Base-by-base conservation (phyloP, 2,329 filamentous ascomycete species). In the Sporothrix luriei region DNA sequence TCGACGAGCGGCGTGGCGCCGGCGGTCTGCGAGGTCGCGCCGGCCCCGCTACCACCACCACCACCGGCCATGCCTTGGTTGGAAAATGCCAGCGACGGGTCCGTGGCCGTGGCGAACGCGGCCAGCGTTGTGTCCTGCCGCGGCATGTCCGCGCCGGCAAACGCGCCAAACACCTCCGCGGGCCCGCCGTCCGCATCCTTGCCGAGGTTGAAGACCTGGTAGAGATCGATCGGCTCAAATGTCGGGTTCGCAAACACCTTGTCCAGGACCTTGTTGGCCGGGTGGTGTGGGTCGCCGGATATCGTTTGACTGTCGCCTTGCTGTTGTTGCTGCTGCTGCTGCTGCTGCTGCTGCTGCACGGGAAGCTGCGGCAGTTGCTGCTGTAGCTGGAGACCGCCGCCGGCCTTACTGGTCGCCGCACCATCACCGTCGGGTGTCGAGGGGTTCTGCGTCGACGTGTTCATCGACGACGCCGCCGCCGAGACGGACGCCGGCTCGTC, bases 191-290 rank as follows among this genome's bases (percentile, higher is more conserved):
- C 29, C n/a, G 69, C 62, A n/a, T 70, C 51, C n/a, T 74, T 70
- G 21, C 49, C 38, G 11, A 74, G 46, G 2, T 72, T 69, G 2
- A 73, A 66, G 7, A 78, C 71, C 1, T 74, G 75, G 73, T 75
- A 81, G 19, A 83, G 73, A 21, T 80, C 78, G 0, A 77, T 72
- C 11, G 81, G 75, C 67, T 74, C 76, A 51, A 81, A 78, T 3
- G 76, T 78, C 1, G 79, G 77, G 64, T 80, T 76, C 0, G 77
- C 70, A 76, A 83, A 80, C 26, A 80, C 72, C 4, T 76, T 75
- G 65, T 81, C 78, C 43, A 83, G 74, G 29, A 79, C 62, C 62
- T 65, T 78, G 21, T 76, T 73, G 73, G 74, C 69, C 24, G 57
- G 71, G 66, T 66, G 71, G 40, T 54, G 67, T 51, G 70, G 10